A percentile compares a stretch with the other conserved stretches of the same genome.
Conservation (phyloP, 2,329 filamentous ascomycete species). For the Fusarium sp. region DNA sequence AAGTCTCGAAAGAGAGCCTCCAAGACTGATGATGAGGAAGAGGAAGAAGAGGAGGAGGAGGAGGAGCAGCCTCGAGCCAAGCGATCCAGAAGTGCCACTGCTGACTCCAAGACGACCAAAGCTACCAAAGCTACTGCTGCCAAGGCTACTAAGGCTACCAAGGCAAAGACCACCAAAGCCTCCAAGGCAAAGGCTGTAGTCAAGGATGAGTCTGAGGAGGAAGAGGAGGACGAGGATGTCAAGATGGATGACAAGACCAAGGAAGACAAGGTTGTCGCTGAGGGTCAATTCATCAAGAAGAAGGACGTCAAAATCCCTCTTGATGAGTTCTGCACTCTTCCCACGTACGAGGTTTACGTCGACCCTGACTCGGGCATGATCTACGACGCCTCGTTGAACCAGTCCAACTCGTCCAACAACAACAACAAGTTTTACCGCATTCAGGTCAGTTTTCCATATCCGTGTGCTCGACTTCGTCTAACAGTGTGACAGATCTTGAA, state of each 20-base stretch:
- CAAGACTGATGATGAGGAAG: slow-evolving; percentile 33
- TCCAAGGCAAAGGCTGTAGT: slow-evolving; percentile 32
- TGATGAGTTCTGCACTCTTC: slow-evolving; percentile 58
- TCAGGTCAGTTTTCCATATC: slow-evolving; percentile 61
- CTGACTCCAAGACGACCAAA: slow-evolving; percentile 17
- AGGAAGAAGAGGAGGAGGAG: slow-evolving; percentile 34
- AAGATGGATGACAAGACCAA: slow-evolving; percentile 43
- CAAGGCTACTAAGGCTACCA: slow-evolving; percentile 28
- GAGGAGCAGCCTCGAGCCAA: slow-evolving; percentile 46
- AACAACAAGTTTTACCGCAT: slow-evolving; percentile 88
- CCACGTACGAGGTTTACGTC: slow-evolving; percentile 69
- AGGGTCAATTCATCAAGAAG: slow-evolving; percentile 61
- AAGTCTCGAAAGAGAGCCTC: slow-evolving; percentile 44
- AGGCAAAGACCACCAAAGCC: slow-evolving; percentile 32
- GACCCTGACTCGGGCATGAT: slow-evolving; percentile 71
- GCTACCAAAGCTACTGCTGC: slow-evolving; percentile 28
- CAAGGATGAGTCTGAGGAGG: slow-evolving; percentile 46
- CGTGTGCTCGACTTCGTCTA: slow-evolving; percentile 14
- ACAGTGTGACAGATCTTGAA: slow-evolving; percentile 55
- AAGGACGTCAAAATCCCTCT: slow-evolving; percentile 61
- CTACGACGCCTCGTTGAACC: slow-evolving; percentile 83
- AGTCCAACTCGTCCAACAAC: slow-evolving; percentile 77
- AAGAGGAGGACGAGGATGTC: slow-evolving; percentile 44
- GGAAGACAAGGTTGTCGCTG: slow-evolving; percentile 52
- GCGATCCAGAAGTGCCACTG: slow-evolving; percentile 29